Base-by-base conservation (phyloP, 208 protist species). In the Crithidia fasciculata region DNA sequence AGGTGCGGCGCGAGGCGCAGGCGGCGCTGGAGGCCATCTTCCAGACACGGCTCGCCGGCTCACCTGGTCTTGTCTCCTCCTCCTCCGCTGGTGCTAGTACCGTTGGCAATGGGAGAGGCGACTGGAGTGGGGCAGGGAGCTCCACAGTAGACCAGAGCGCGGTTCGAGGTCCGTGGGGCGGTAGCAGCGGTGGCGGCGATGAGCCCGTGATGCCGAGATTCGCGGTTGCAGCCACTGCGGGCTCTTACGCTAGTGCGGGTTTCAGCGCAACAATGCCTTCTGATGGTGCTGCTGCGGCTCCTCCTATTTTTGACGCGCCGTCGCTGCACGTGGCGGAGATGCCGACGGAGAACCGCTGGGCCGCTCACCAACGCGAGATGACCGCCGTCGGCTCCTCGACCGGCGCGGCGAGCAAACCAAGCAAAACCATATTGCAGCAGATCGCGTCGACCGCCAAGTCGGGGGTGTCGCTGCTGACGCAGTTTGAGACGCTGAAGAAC, bases 11-110 rank as follows among this genome's bases (percentile, higher is more conserved):
- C 13, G 81, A 86, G 52, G 84, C 87, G 15, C 73, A 78, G 36
- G 75, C 82, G 2, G 85, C 82, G 4, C 65, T 95, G 13, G 72
- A 92, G 45, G 81, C 78, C 12, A 59, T 84, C 13, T 95, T 93
- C 55, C 70, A 77, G 56, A 80, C 58, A 12, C 65, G 53, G 55
- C 43, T 54, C 2, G 44, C 52, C 5, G 47, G 40, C 47, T 52
- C 55, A 28, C 28, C 6, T 6, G 39, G 36, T 2, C n/a, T 28
- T 28, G 28, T 28, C 28, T 28, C 28, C 28, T 28, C 28, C 28
- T 28, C 28, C 47, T 16, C 19, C 47, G 2, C 37, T 37, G 16
- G 15, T 43, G 37, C 4, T 52, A 40, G 56, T 40, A 50, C n/a
- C 28, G 62, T 28, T 69, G 64, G 39, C 50, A 37, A 49, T 19